Base-by-base conservation (phyloP, 805 yeast species). In the Wickerhamiella domercqiae region DNA sequence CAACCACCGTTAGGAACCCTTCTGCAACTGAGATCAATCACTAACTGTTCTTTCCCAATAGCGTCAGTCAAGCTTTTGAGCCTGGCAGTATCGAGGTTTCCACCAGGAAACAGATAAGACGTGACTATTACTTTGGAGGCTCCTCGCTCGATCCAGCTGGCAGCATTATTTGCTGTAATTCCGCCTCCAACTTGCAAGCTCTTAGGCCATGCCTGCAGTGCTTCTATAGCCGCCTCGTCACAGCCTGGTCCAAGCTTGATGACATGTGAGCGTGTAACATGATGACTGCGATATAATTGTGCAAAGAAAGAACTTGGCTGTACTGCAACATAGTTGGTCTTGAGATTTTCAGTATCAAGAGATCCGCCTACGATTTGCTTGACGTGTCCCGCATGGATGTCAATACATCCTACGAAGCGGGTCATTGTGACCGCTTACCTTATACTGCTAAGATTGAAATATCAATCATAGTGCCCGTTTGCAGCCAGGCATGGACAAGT, bases 331-430 rank as follows among this genome's bases (percentile, higher is more conserved):
- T 80, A 86, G 56, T 90, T 90, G 4, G 90, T 80, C 19, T 69
- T 56, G 6, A 73, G 62, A 6, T 56, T 51, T n/a, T 56, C 57
- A 0, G 68, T 64, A 9, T 30, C 33, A 16, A 90, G 63, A 0
- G 95, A 79, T 0, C 95, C 94, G 5, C 98, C 99, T 1, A 90
- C 96, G 38, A 90, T 90, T 56, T 90, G 98, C 52, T 90, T 90
- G 43, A 90, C 98, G 47, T 81, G 78, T 2, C 98, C 98, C 5
- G 78, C 70, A 57, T 90, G 99, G 41, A 90, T 75, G 54, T 90
- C 98, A 28, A 90, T 87, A 53, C 99, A 90, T 1, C 96, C 97
- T 50, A 86, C 71, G 60, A 82, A 90, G 37, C 68, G 36, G 7
- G 33, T 24, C 26, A 24, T 24, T 26, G 13, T 21, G 15, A 7